Conservation (phyloP, 257 asterid genomes). For the Fraxinus anomala region DNA sequence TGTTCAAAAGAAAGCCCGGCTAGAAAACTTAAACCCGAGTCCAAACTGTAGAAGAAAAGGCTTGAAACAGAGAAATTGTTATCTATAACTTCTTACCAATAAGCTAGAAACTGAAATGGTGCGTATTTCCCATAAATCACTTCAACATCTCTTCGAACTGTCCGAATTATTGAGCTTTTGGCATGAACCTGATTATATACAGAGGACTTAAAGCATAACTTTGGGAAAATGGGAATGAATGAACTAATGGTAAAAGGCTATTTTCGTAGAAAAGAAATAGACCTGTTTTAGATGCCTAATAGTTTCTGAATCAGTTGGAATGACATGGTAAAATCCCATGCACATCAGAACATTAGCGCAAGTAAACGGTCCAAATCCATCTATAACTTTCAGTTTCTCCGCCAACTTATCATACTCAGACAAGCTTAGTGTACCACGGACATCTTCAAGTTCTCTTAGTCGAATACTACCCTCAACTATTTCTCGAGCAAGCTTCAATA, state of each 20-base stretch:
- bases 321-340: constrained; percentile 81
- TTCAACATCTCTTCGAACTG: constrained; percentile 64
- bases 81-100: constrained; percentile 49
- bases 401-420: constrained; percentile 49
- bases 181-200: constrained; percentile 62
- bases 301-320: constrained; percentile 88
- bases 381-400: constrained; percentile 59
- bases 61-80: constrained; percentile 2
- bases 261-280: background rate
- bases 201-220: background rate
- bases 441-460: constrained; percentile 58
- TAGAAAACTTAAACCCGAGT: constrained; percentile 9
- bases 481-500: constrained; percentile 65
- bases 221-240: background rate
- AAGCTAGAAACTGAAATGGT: constrained; percentile 84
- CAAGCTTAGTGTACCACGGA: constrained; percentile 34
- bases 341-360: constrained; percentile 88
- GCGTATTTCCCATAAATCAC: constrained; percentile 62
- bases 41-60: constrained; percentile 6
- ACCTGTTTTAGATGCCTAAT: constrained; percentile 88
- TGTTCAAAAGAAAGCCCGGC: constrained; percentile 29
- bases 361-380: constrained; percentile 87
- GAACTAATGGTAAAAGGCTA: background rate
- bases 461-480: constrained; percentile 56
- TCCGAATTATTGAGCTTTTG: constrained; percentile 37